Conservation (phyloP, 225 moss, liverwort and hornwort species). For the Takakia lepidozioides region DNA sequence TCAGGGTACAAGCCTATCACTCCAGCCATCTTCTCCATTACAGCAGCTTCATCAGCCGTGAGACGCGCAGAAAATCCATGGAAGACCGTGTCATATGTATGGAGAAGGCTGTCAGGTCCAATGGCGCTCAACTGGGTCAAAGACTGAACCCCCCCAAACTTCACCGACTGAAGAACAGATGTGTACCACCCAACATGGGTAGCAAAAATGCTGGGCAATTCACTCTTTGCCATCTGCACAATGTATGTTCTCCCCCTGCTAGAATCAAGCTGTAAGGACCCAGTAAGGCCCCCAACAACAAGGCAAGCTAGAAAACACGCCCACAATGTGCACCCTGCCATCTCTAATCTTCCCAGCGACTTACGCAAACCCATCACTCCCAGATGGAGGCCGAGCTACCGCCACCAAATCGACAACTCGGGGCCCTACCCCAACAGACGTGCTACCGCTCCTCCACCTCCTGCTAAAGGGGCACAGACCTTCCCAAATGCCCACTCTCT, state of each 20-base stretch:
- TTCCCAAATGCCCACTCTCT: no score
- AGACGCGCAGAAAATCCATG: conserved; percentile 62
- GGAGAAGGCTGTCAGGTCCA: conserved; percentile 24
- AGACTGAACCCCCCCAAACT: conserved; percentile 7
- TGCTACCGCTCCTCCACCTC: no score
- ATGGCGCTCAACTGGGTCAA: not conserved
- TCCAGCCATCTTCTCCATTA: conserved; percentile 29
- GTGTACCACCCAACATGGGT: conserved; percentile 36
- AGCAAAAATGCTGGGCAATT: conserved; percentile 17
- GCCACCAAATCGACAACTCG: no score
- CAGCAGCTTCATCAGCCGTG: conserved; percentile 27
- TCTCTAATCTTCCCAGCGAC: no score
- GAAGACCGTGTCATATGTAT: conserved; percentile 44
- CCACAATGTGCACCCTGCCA: no score
- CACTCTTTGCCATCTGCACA: conserved; percentile 36
- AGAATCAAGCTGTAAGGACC: no score
- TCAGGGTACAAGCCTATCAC: conserved; percentile 54
- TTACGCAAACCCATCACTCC: no score
- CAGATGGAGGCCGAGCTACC: no score
- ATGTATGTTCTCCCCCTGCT: conserved; percentile 44
- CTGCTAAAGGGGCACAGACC: no score
- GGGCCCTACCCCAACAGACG: no score
- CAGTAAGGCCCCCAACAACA: no score
- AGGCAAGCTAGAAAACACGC: no score
- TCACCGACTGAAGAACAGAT: conserved; percentile 33